Base-by-base conservation (phyloP, 352 stramenopile species). In the Phytophthora sansomeana region DNA sequence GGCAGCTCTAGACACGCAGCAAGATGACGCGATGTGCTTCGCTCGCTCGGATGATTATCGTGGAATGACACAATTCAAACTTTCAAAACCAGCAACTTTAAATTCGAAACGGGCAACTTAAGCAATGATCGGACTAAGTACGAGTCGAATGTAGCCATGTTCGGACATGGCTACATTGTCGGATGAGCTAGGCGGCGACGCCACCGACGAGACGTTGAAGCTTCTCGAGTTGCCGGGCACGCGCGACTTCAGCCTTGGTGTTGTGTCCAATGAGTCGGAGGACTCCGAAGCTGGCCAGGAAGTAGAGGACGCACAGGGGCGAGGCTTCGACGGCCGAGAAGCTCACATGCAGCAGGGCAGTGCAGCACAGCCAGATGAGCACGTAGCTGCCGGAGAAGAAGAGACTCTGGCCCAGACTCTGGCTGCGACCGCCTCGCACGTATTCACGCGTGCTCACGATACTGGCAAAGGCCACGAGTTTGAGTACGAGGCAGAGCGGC, bases 141-240 rank as follows among this genome's bases (percentile, higher is more conserved):
- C 59, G 52, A 42, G 49, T 24, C 4, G 7, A 35, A 50, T 5
- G 64, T 63, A 28, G 42, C 44, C 64, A 63, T 35, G 48, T 13
- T 24, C 21, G 21, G 28, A 50, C 5, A 69, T 63, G 35, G 42
- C 44, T 69, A 63, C 43, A 48, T 13, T 13, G 16, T 24, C 21
- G 38, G 16, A 6, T 47, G 39, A 8, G 19, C 19, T 56, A 69
- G 13, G 44, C 46, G n/a, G 0, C n/a, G 21, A 47, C 24, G 13
- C 35, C 42, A 24, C 46, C 26, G 3, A 53, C 54, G 50, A 83
- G 54, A 6, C 63, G 48, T 46, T 85, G 74, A n/a, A 89, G 71
- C 61, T 87, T 86, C 48, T 84, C 55, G 11, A 89, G 75, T 38
- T 90, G 81, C 59, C 81, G 28, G 11, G 77, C 74, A 8, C 80